Evolutionary conservation across 192 early-diverging fungal genomes (phyloP).

Genomic region (Paraglomus brasilianum): DNA sequence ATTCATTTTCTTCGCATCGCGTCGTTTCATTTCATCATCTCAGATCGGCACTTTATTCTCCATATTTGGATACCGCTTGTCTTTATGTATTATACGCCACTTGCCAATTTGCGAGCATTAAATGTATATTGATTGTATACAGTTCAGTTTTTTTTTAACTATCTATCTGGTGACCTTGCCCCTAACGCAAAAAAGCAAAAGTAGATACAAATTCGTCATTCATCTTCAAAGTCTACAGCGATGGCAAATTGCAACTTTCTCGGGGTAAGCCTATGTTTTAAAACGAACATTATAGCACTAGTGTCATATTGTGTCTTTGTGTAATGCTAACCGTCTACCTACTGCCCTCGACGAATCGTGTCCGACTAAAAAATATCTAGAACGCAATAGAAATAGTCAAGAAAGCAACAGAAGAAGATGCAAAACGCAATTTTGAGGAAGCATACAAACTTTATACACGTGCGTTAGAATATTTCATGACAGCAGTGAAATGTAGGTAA

Average conservation of each 20-base stretch:
- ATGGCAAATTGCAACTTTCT: constrained; percentile 29
- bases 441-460: constrained; percentile 88
- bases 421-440: constrained; percentile 82
- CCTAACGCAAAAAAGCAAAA: too few relatives aligned
- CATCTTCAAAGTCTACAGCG: not conserved
- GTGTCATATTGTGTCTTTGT: not conserved
- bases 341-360: not conserved
- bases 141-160: too few relatives aligned
- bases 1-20: too few relatives aligned
- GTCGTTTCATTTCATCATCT: too few relatives aligned
- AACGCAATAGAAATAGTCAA: constrained; percentile 93
- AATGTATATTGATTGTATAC: too few relatives aligned
- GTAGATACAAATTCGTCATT: too few relatives aligned
- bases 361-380: constrained; percentile 33
- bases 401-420: constrained; percentile 91
- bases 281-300: not conserved
- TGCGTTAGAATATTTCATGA: constrained; percentile 92
- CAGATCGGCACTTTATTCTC: too few relatives aligned
- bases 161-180: too few relatives aligned
- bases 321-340: not conserved
- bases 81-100: too few relatives aligned
- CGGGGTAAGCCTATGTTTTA: not conserved
- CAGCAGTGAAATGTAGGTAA: constrained; percentile 87
- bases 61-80: too few relatives aligned
- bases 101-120: too few relatives aligned